Percentiles rank a stretch among this genome's conserved stretches.
These are phyloP conservation scores for Flaveria brownii DNA, from an alignment of 129 eudicot species.

Conservation along the genomic window DNA sequence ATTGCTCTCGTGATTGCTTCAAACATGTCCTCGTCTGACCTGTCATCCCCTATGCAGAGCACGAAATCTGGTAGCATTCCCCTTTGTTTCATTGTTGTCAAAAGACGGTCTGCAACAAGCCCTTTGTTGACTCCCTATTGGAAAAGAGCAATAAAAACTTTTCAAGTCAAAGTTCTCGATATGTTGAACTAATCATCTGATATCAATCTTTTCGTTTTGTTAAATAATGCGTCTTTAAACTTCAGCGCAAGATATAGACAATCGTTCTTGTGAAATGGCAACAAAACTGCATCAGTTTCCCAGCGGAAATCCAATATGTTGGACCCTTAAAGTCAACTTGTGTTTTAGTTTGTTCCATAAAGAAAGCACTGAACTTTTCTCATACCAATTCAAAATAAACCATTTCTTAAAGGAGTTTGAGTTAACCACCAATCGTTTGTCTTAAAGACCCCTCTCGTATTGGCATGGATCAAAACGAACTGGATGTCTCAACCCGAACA, in stretches of 20 bases:
- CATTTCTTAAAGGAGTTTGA: neutral
- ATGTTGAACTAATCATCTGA: neutral
- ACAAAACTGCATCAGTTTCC: neutral
- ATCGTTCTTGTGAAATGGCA: neutral
- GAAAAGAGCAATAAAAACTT: conserved; percentile 11
- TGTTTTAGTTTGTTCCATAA: too few species aligned
- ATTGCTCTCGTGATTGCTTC: conserved; percentile 69
- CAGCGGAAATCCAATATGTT: neutral
- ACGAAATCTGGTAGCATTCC: conserved; percentile 83
- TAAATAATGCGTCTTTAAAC: neutral
- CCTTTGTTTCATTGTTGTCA: conserved; percentile 57
- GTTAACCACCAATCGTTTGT: neutral
- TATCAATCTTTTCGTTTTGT: neutral
- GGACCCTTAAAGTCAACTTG: neutral
- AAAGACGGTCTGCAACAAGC: conserved; percentile 70
- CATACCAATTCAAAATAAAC: neutral
- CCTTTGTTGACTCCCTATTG: conserved; percentile 86
- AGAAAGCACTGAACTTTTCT: neutral
- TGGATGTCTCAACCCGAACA: neutral
- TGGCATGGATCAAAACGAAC: neutral
- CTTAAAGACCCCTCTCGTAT: neutral
- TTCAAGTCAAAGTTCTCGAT: neutral
- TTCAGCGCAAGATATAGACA: neutral
- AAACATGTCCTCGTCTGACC: conserved; percentile 95
- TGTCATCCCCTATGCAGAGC: conserved; percentile 86